Conservation (phyloP, 177 flowering plant species). For the Vitis hybrid region DNA sequence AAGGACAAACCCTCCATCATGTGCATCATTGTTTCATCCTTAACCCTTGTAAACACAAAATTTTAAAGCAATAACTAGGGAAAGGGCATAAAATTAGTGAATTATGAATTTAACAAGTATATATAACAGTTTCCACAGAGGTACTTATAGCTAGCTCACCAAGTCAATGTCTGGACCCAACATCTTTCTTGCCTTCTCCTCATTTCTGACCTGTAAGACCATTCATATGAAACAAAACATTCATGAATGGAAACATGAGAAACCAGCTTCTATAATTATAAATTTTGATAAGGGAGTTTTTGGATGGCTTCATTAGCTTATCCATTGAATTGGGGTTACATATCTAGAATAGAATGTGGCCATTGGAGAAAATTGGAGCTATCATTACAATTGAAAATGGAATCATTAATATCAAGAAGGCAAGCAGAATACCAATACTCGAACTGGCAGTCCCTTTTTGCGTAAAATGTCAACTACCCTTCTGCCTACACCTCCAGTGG, state of each 20-base stretch:
- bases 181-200: conserved; percentile 88
- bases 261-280: background rate
- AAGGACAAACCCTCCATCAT: background rate
- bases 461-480: conserved; percentile 81
- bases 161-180: conserved; percentile 81
- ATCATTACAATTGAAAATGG: background rate
- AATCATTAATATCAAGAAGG: background rate
- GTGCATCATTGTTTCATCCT: background rate
- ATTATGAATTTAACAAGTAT: conserved; percentile 2
- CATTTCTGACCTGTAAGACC: conserved; percentile 78
- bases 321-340: too few species aligned
- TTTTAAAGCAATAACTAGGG: background rate
- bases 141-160: conserved; percentile 43
- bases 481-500: conserved; percentile 96
- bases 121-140: background rate
- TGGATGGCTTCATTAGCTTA: too few species aligned
- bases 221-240: conserved; percentile 1
- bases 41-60: background rate
- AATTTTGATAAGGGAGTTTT: too few species aligned
- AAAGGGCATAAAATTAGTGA: background rate
- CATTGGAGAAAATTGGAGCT: too few species aligned
- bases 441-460: conserved; percentile 76
- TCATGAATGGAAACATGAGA: background rate
- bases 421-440: conserved; percentile 62
- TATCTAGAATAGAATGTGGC: too few species aligned